Evolutionary conservation across 352 stramenopile species (phyloP), one percentile per base, ranked within the genome.

Genomic region (Phytopythium boreale): DNA sequence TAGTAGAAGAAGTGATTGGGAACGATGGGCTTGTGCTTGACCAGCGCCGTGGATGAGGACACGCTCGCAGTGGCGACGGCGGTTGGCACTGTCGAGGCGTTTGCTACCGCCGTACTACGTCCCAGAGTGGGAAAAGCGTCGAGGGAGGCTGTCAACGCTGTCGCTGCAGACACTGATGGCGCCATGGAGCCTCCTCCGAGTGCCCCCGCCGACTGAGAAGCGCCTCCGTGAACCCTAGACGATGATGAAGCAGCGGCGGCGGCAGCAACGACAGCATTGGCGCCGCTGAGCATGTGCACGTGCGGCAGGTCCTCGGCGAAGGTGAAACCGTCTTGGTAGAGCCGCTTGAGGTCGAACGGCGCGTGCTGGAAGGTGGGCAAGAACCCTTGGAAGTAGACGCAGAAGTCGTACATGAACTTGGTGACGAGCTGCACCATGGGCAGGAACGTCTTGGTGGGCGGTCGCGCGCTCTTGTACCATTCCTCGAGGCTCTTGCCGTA

Each of bases 321-420:
- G n/a, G 81, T 64, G 56, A 96, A 92, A 11, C 89, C 89, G 44
- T 95, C 79, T 19, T 74, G 60, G 41, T 84, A 72, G 9, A 97
- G 73, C 47, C 78, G 67, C 43, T 84, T 84, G 24, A 91, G 67
- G 39, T 93, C 77, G 50, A 97, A 80, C 1, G 79, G 77, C n/a
- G 86, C 71, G 59, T 95, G 84, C 27, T 86, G 74, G 62, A 98
- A 97, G 15, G 66, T 63, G 6, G 89, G 89, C 4, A 94, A 66
- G 39, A 80, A 75, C 0, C 82, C 77, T 26, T 92, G 81, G 46
- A 92, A 93, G 34, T 76, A 88, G 41, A 88, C 62, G 26, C 74
- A 93, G 53, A 96, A 98, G 62, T 96, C 92, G 58, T 80, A 72
- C 85, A 98, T 92, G 63, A 98, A 97, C 62, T 93, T 90, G 58